Base-by-base conservation (phyloP, 768 basidiomycete species). In the Rhodosporidiobolus odoratus region DNA sequence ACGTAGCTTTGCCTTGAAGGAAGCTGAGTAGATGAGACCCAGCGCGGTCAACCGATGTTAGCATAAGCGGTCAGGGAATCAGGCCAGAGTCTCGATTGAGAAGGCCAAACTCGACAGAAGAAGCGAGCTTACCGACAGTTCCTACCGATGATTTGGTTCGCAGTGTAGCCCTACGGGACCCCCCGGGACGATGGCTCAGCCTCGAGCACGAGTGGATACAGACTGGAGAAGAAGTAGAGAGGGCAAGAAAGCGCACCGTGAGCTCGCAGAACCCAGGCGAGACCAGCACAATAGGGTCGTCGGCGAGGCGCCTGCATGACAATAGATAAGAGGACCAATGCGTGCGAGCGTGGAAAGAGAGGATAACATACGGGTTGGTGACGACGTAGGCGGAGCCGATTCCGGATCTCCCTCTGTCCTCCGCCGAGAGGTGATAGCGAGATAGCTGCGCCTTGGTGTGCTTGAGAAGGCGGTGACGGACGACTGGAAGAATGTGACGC, bases 91-190 rank as follows among this genome's bases (percentile, higher is more conserved):
- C n/a, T n/a, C n/a, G n/a, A n/a, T 58, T 41, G 58, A 41, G 58
- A 58, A 58, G 43, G 59, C n/a, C 59, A 41, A 32, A 25, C 35
- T 19, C 4, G 30, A 37, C 30, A 19, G 58, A 43, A 19, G 4
- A 58, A 7, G 40, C 27, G 21, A 34, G 17, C 53, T 27, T 25
- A 65, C 56, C 57, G 58, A 52, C 72, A 69, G 68, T 66, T 69
- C 35, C 72, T 62, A 8, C 73, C 73, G 21, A 70, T 58, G 66
- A 74, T 74, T 35, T 70, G 69, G 23, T 38, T 41, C 17, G 65
- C 34, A 6, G 50, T 25, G 59, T 68, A 73, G 21, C 72, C 68
- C 65, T 66, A 58, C 43, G 41, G 3, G 15, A 21, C 4, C 27
- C 7, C 9, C 23, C 40, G 48, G 17, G 30, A 27, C 7, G 32